phyloP scores from a whole-genome alignment of 495 filamentous ascomycete genomes.

The Lineolata rhizophorae region DNA sequence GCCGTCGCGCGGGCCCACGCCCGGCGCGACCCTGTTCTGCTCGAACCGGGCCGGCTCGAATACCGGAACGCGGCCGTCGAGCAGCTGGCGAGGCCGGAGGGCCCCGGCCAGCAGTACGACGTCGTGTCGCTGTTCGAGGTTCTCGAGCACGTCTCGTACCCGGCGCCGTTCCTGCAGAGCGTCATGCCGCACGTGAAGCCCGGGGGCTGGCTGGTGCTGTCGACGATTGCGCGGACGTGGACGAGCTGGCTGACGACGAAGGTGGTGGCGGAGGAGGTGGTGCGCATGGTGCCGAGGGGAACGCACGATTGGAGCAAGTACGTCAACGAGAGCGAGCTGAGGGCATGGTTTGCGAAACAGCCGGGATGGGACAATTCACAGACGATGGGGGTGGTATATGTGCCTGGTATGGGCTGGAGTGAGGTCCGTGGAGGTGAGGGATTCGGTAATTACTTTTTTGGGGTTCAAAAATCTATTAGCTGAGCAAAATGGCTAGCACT shows the following conservation, averaged over 20 bases:
- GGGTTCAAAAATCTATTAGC: slow-evolving; percentile 29
- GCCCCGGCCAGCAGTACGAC: slow-evolving; percentile 28
- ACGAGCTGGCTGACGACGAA: slow-evolving; percentile 81
- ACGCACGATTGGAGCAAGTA: slow-evolving; percentile 96
- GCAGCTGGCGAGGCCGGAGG: slow-evolving; percentile 25
- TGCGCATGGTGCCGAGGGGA: slow-evolving; percentile 70
- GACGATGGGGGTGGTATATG: slow-evolving; percentile 72
- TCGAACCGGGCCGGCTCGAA: slow-evolving; percentile 30
- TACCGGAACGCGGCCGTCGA: slow-evolving; percentile 61
- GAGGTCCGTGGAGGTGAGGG: slow-evolving; percentile 62
- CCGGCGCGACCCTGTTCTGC: slow-evolving; percentile 36
- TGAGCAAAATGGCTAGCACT: too few species aligned
- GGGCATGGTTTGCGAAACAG: slow-evolving; percentile 29
- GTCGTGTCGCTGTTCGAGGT: slow-evolving; percentile 83
- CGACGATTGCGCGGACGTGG: slow-evolving; percentile 76
- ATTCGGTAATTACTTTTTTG: slow-evolving; percentile 95
- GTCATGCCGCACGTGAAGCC: slow-evolving; percentile 58
- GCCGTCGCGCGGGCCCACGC: slow-evolving; percentile 57
- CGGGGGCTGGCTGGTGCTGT: slow-evolving; percentile 78
- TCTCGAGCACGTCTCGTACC: slow-evolving; percentile 66
- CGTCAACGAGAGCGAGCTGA: slow-evolving; percentile 75
- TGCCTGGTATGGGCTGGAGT: slow-evolving; percentile 83
- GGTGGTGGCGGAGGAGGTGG: slow-evolving; percentile 61
- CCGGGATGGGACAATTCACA: slow-evolving; percentile 30
- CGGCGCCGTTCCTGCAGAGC: slow-evolving; percentile 42